Evolutionary conservation across 2,329 filamentous ascomycete species (phyloP), one percentile per base, ranked within the genome.

Genomic region (Furcasterigmium furcatum): DNA sequence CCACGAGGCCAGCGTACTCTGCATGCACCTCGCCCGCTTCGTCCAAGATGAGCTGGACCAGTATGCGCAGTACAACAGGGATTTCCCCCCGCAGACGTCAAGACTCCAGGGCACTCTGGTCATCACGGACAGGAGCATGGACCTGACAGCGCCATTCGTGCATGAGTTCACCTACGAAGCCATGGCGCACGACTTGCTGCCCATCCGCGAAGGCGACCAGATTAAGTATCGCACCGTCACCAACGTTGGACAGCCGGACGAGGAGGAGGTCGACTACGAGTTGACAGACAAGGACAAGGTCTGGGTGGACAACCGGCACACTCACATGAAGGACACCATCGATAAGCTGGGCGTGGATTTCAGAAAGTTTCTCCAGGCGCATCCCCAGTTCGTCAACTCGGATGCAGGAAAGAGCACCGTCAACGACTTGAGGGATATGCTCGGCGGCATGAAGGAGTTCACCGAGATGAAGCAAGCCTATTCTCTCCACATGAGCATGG

Each of bases 81-180:
- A 88, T 59, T 97, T 95, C 52, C 92, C 92, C 2, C 88, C 91
- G 1, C 83, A 76, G n/a, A 82, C 82, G 9, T 79, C 82, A 42
- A 77, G 92, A 44, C 92, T 91, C 7, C 85, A 88, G 52, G 89
- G 89, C 32, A 82, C 91, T 1, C 78, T 99, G 1, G 74, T 96
- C 58, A 87, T 99, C 50, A 88, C 91, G 2, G 94, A 97, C 64
- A 82, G 94, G 50, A 89, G 91, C 8, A 94, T 99, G 87, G 94
- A 99, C 63, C 68, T 96, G 4, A 82, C 87, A 69, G 85, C 92
- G 0, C 94, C 94, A 1, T 70, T 97, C 10, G 62, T 97, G 4
- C 94, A 99, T 67, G 94, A 99, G 59, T 96, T 99, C 62, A 96
- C 94, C 12, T 99, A 97, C 63, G 94, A 99, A 66, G 91, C 94